Conservation (phyloP, 805 yeast genomes). For the Hanseniaspora occidentalis region DNA sequence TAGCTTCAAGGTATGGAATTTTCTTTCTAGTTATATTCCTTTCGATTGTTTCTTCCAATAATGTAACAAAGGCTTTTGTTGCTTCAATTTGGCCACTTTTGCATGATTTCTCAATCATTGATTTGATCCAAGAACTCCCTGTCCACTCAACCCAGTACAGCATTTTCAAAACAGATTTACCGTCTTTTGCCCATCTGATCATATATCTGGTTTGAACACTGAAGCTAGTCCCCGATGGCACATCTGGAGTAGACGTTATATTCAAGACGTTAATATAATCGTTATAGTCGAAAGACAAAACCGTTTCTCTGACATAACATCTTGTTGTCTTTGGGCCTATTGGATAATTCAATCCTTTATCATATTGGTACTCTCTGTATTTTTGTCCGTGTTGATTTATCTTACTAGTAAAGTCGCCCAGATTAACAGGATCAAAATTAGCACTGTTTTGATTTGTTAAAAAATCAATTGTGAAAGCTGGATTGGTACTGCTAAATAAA, state of each 20-base stretch:
- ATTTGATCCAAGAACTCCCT: constrained; percentile 84
- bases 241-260: constrained; percentile 75
- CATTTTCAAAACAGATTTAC: constrained; percentile 45
- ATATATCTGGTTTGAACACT: constrained; percentile 60
- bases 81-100: constrained; percentile 64
- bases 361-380: constrained; percentile 49
- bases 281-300: constrained; percentile 41
- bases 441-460: constrained; percentile 27
- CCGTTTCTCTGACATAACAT: constrained; percentile 50
- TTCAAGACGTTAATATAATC: constrained; percentile 48
- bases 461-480: constrained; percentile 30
- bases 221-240: constrained; percentile 83
- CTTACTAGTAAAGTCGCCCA: constrained; percentile 20
- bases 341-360: constrained; percentile 63
- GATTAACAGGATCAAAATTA: constrained; percentile 20
- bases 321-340: constrained; percentile 90
- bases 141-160: constrained; percentile 81
- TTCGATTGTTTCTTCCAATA: constrained; percentile 17
- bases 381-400: constrained; percentile 29
- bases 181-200: constrained; percentile 61
- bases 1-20: constrained; percentile 4
- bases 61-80: constrained; percentile 33
- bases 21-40: constrained; percentile 9
- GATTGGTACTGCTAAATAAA: constrained; percentile 51
- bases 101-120: constrained; percentile 78